Percentiles rank a stretch among this genome's conserved stretches.
phyloP scores from a whole-genome alignment of 306 rosid genomes.

The Luffa aegyptiaca region DNA sequence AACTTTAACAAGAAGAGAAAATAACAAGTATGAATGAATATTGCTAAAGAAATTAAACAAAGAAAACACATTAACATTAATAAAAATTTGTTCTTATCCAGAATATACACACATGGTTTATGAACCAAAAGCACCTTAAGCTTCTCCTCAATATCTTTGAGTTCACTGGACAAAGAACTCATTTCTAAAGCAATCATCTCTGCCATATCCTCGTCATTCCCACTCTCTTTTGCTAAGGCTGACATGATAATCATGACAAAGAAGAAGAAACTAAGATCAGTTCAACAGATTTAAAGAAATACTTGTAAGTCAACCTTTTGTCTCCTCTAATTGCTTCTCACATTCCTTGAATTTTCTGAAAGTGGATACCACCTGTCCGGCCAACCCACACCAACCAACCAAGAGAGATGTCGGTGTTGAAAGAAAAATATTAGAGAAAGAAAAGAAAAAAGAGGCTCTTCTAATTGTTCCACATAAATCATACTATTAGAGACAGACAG shows the following conservation, averaged over 20 bases:
- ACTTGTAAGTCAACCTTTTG: constrained; percentile 50
- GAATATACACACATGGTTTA: not conserved
- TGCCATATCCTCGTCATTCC: constrained; percentile 79
- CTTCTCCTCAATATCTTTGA: constrained; percentile 57
- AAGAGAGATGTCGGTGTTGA: not conserved
- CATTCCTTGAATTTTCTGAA: constrained; percentile 68
- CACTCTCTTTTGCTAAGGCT: constrained; percentile 78
- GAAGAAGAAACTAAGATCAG: not conserved
- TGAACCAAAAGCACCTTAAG: constrained; percentile 37
- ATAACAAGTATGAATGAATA: not conserved
- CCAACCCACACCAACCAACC: constrained; percentile 9
- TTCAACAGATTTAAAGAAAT: not conserved
- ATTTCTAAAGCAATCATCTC: constrained; percentile 75
- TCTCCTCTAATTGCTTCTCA: constrained; percentile 69
- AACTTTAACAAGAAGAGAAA: not conserved
- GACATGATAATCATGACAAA: constrained; percentile 13
- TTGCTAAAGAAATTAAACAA: not conserved
- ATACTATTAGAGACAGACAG: not conserved
- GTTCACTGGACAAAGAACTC: constrained; percentile 48
- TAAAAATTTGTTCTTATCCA: not conserved
- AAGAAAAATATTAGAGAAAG: not conserved
- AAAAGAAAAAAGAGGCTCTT: not conserved
- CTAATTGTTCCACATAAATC: not conserved
- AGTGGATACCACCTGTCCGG: constrained; percentile 59
- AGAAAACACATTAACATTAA: not conserved